Base-by-base conservation (phyloP, 441 rosid genomes). In the Capsella rubella region DNA sequence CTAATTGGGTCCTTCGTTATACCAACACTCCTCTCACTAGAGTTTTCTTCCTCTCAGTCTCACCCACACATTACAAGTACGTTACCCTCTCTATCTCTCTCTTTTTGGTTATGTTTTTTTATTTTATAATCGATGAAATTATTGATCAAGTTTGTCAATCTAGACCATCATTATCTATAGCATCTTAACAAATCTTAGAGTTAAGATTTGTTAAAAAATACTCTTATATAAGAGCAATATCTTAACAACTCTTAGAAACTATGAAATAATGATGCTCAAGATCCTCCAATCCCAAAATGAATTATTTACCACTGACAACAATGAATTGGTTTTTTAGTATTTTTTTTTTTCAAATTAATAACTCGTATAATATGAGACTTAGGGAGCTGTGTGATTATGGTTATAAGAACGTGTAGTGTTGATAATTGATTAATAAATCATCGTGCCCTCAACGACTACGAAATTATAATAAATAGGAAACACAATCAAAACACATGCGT, bases 31-130 rank as follows among this genome's bases (percentile, higher is more conserved):
- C 83, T 42, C 79, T 77, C 56, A 88, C 90, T 67, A 78, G 75
- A 52, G 87, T 95, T 62, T 92, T 89, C 76, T 92, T 90, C 82
- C 88, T 80, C 46, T 87, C 96, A 31, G 88, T 88, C 56, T 95
- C 99, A 67, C 98, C 99, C 4, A 85, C 94, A 39, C 99, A 95
- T 61, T 87, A 90, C 88, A 74, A 89, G 98, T 95, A 71, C 12
- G 72, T 46, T 3, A 34, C 61, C 15, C 37, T 34, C 1, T 34
- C 37, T 34, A 7, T 64, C 58, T 62, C 72, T 71, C 77, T 73
- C 3, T 32, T 56, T 32, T 47, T 46, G 25, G 1, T 39, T 39
- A 10, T 39, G 3, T 39, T 39, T 39, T 21, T 21, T 1, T 10
- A 39, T 39, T 10, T 10, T 39, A 39, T 10, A 39, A 39, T 10